phyloP scores from a whole-genome alignment of 345 rosid genomes.

The Pelargonium nanum region DNA sequence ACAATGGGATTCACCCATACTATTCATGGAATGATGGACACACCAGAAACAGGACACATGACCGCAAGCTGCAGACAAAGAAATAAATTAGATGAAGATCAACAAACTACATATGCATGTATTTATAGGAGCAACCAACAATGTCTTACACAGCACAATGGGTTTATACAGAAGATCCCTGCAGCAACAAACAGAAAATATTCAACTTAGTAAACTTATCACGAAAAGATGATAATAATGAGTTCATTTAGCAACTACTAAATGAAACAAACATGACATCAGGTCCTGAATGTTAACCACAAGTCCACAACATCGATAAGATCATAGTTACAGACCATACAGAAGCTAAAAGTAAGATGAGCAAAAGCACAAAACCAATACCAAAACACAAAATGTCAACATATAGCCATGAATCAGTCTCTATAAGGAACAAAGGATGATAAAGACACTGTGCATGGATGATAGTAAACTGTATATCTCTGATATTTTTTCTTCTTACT shows the following conservation, averaged over 20 bases:
- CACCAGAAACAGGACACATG: constrained; percentile 95
- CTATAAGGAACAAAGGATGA: too few relatives aligned
- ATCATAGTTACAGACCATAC: too few relatives aligned
- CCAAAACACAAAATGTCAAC: too few relatives aligned
- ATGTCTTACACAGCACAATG: constrained; percentile 52
- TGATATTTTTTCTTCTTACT: too few relatives aligned
- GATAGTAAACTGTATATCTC: too few relatives aligned
- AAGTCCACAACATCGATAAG: too few relatives aligned
- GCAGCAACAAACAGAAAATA: constrained; percentile 17
- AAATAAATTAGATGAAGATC: background rate
- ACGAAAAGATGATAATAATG: background rate
- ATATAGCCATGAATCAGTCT: too few relatives aligned
- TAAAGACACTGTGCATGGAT: too few relatives aligned
- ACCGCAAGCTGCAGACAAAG: constrained; percentile 57
- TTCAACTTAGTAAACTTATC: background rate
- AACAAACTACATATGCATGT: background rate
- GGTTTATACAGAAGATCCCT: constrained; percentile 95
- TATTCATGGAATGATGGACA: constrained; percentile 52
- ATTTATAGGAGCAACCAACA: constrained; percentile 1
- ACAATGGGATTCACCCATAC: constrained; percentile 30
- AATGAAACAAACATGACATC: background rate
- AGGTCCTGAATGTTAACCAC: background rate
- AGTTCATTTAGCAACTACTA: constrained; percentile 1
- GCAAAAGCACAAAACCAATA: too few relatives aligned
- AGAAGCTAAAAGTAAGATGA: too few relatives aligned